phyloP scores from a whole-genome alignment of 2,329 filamentous ascomycete genomes.

The Aspergillus sp. region DNA sequence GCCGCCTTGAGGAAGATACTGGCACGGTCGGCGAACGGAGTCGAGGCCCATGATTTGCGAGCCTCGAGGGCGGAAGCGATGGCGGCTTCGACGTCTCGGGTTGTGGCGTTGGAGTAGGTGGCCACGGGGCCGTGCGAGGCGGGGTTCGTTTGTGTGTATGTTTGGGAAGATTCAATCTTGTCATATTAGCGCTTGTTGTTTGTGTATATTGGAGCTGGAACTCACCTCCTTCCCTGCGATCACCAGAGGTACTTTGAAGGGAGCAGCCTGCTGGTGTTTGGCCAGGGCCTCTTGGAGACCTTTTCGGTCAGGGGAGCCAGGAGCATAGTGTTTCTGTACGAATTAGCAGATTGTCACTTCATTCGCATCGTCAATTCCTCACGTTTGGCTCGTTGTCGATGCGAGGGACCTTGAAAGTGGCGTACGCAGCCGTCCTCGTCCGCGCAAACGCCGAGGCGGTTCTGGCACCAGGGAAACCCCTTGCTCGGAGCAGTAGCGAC shows the following conservation, averaged over 20 bases:
- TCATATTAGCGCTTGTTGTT: background rate
- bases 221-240: constrained; percentile 80
- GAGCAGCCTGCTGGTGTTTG: constrained; percentile 67
- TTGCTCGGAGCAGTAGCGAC: constrained; percentile 31
- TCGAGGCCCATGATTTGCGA: constrained; percentile 80
- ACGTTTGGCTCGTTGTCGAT: constrained; percentile 96
- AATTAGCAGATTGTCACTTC: constrained; percentile 6
- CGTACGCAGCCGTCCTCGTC: constrained; percentile 61
- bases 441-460: constrained; percentile 26
- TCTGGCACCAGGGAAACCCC: constrained; percentile 30
- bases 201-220: constrained; percentile 9
- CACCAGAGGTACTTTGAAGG: constrained; percentile 79
- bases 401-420: constrained; percentile 83
- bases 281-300: constrained; percentile 76
- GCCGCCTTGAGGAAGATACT: constrained; percentile 96
- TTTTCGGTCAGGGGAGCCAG: constrained; percentile 78
- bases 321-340: constrained; percentile 80
- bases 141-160: constrained; percentile 74
- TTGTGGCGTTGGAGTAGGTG: constrained; percentile 80
- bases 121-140: constrained; percentile 80
- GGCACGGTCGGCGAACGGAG: constrained; percentile 88
- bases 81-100: constrained; percentile 74
- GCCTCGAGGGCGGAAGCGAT: constrained; percentile 86
- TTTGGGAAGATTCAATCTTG: constrained; percentile 39
- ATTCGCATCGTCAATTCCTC: constrained; percentile 43